These are phyloP conservation scores for Pezicula carpinea DNA, from an alignment of 2,329 filamentous ascomycete genomes.

Conservation along the genomic window DNA sequence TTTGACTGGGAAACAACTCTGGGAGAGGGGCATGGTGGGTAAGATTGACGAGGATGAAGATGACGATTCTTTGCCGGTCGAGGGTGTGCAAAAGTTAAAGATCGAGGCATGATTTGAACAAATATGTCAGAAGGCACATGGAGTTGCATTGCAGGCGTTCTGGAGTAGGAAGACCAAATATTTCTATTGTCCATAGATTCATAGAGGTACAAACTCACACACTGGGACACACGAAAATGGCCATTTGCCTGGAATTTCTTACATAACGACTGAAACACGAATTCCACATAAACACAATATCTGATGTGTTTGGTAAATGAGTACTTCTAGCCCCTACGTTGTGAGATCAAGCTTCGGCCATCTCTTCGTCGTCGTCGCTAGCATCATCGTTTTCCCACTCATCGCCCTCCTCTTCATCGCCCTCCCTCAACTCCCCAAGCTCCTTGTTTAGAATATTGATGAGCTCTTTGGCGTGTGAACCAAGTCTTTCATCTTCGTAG, in stretches of 20 bases:
- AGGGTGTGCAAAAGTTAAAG: slow-evolving; percentile 67
- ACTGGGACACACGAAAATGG: too few species aligned
- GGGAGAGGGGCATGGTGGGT: slow-evolving; percentile 68
- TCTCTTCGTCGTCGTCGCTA: slow-evolving; percentile 42
- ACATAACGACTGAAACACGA: too few species aligned
- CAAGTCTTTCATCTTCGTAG: slow-evolving; percentile 79
- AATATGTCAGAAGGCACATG: neutral
- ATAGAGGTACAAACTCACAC: neutral
- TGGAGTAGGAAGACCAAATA: neutral
- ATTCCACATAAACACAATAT: too few species aligned
- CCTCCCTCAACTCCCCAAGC: slow-evolving; percentile 57
- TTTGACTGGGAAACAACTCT: slow-evolving; percentile 70
- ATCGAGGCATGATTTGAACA: slow-evolving; percentile 44
- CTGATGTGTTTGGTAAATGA: neutral
- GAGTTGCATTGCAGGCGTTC: slow-evolving; percentile 15
- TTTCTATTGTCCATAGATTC: neutral
- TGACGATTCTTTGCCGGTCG: slow-evolving; percentile 50
- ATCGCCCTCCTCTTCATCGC: slow-evolving; percentile 48
- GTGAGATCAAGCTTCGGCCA: slow-evolving; percentile 40
- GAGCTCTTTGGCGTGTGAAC: slow-evolving; percentile 71
- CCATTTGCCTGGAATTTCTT: too few species aligned
- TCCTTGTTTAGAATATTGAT: slow-evolving; percentile 58
- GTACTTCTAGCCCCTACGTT: neutral
- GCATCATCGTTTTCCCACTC: slow-evolving; percentile 31
- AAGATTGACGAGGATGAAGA: slow-evolving; percentile 65